Conservation (phyloP, 441 rosid genomes). For the Adansonia gregorii region DNA sequence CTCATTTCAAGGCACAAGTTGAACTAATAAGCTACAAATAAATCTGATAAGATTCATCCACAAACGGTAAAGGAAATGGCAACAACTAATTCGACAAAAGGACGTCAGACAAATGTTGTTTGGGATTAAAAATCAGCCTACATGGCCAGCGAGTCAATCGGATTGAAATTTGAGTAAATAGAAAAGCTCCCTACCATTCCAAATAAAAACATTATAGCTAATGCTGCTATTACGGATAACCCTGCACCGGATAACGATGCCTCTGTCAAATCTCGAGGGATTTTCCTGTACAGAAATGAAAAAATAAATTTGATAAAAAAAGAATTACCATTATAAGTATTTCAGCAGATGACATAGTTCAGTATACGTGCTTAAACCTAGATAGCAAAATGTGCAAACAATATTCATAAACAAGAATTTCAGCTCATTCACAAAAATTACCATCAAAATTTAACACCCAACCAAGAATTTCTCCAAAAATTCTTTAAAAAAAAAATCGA, state of each 20-base stretch:
- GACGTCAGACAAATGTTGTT: neutral
- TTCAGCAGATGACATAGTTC: constrained; percentile 4
- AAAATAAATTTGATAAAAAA: neutral
- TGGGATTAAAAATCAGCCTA: neutral
- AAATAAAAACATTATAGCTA: constrained; percentile 85
- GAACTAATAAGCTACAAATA: neutral
- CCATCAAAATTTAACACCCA: neutral
- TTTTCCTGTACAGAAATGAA: constrained; percentile 67
- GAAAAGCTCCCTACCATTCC: constrained; percentile 72
- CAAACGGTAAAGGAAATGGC: neutral
- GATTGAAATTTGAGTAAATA: neutral
- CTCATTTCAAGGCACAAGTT: constrained; percentile 16
- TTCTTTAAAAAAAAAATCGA: neutral
- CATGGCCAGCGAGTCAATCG: neutral
- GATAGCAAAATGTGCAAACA: neutral
- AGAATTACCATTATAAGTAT: neutral
- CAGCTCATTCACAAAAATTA: neutral
- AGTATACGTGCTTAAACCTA: neutral
- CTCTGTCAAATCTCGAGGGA: constrained; percentile 99
- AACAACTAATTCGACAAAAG: neutral
- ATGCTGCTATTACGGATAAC: constrained; percentile 84
- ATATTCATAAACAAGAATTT: neutral
- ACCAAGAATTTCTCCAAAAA: neutral
- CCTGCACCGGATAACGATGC: constrained; percentile 98
- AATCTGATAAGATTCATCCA: neutral